Evolutionary conservation across 257 asterid genomes (phyloP), one percentile per base, ranked within the genome.

Genomic region (Coffea eugenioides): DNA sequence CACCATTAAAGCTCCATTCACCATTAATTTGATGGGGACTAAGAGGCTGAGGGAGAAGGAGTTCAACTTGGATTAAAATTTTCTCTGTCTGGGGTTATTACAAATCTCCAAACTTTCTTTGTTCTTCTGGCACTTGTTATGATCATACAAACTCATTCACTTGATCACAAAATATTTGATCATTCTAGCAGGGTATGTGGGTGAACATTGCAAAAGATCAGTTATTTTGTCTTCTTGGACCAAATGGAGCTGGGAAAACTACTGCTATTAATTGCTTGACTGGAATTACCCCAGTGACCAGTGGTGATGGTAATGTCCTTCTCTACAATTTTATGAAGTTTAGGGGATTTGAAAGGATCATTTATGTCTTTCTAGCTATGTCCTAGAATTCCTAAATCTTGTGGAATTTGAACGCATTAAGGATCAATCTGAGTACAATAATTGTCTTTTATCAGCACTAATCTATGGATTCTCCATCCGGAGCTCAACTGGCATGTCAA

Each of bases 171-270:
- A 46, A 39, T 31, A 4, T 4, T 39, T 48, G 52, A 7, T 48
- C 15, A 3, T 16, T 56, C 1, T 56, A 56, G 78, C 97, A 95
- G 98, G 98, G 98, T 48, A 75, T 95, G 82, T 95, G 99, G 99
- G 79, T 95, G 80, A 93, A 92, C 85, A 86, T 95, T 79, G 89
- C 97, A 56, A 95, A 90, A 84, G 97, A 93, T 87, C 99, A 95
- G 91, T 84, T 93, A 54, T 92, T 95, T 85, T 95, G 99, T 87
- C 96, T 95, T 82, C 97, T 95, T 80, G 99, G 99, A 80, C 98
- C 97, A 48, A 95, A 95, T 84, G 99, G 98, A 80, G 98, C 99
- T 79, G 99, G 99, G 52, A 95, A 95, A 88, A 95, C 99, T 77
- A 95, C 99, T 69, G 83, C 89, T 36, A 95, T 95, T 70, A 92